Base-by-base conservation (phyloP, 345 rosid species). In the Citrus cavaleriei region DNA sequence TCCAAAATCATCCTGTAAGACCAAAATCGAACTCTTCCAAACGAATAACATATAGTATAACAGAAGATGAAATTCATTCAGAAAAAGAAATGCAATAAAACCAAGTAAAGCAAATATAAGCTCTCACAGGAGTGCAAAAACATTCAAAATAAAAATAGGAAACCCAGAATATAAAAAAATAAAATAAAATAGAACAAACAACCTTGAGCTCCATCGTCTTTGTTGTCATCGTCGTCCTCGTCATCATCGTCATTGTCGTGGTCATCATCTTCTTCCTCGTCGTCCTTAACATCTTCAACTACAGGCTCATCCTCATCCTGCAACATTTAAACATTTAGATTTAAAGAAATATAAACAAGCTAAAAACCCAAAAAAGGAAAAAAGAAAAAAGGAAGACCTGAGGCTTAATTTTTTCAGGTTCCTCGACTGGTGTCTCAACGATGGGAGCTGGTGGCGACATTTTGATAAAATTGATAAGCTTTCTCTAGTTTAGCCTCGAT, bases 241-340 rank as follows among this genome's bases (percentile, higher is more conserved):
- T 70, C 73, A 5, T 70, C 37, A n/a, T 65, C 59, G 5, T 70
- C 73, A 1, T 70, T 58, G 4, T 70, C 73, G 16, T 46, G 51
- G 5, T 46, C 51, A 13, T 70, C 73, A 1, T 70, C 72, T 1
- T 68, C 72, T 6, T 68, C 72, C 5, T 68, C 73, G 1, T 70
- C 73, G 8, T 70, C 73, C 34, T 70, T 30, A 46, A 27, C 60
- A 28, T 70, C 73, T 51, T 70, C 73, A 70, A 49, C 12, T 54
- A 70, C 38, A 49, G 73, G 73, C 38, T 70, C 59, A 27, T 46
- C 51, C 51, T 70, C 73, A 70, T 51, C 37, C 73, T 70, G 14
- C 30, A 65, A 19, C 12, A 65, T 8, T 7, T 27, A 65, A 34
- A 21, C 1, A 34, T 32, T 18, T 7, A 34, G 67, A 63, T 28